phyloP scores from a whole-genome alignment of 169 alveolate genomes.

The Eimeria praecox region DNA sequence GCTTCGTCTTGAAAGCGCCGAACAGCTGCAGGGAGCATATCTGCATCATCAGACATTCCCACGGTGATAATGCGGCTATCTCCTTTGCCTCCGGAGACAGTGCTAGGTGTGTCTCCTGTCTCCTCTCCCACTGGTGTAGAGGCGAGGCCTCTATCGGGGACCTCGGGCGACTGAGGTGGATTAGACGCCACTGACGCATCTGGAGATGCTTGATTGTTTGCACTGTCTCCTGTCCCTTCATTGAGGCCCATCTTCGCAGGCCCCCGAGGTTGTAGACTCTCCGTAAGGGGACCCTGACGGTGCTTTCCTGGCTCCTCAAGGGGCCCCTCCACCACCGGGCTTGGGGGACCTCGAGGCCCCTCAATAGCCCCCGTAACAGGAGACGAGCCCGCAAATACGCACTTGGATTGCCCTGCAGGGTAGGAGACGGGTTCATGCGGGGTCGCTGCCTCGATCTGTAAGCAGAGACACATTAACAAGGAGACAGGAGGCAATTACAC shows the following conservation, averaged over 20 bases:
- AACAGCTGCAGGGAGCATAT: not conserved
- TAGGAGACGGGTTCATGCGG: not conserved
- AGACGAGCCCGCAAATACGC: not conserved
- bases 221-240: not conserved
- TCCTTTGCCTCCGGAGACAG: not conserved
- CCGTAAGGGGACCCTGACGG: not conserved
- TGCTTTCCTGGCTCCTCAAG: not conserved
- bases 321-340: constrained; percentile 11
- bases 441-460: constrained; percentile 38
- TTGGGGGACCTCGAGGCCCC: not conserved
- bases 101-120: not conserved
- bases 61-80: not conserved
- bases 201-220: not conserved
- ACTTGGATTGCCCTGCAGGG: not conserved
- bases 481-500: not conserved
- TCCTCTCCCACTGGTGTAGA: not conserved
- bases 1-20: not conserved
- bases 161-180: not conserved
- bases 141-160: not conserved
- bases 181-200: not conserved
- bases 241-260: not conserved
- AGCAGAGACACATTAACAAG: not conserved
- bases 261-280: not conserved
- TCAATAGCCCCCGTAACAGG: not conserved
- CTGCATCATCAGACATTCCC: not conserved